These are phyloP conservation scores for Pezicula carpinea DNA, from an alignment of 2,329 filamentous ascomycete species.

Conservation along the genomic window DNA sequence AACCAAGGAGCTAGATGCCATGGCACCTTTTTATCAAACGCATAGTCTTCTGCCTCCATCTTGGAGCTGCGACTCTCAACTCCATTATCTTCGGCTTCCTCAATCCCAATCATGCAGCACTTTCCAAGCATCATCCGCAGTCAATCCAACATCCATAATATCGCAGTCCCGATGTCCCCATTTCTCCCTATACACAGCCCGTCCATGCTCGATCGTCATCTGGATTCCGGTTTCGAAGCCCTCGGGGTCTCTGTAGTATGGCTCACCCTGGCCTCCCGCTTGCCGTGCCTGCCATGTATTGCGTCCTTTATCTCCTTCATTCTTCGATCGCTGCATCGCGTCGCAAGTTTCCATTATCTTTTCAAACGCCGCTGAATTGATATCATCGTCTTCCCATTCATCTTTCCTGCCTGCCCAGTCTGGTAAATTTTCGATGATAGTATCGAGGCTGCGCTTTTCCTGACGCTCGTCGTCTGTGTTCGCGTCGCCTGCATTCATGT, in stretches of 20 bases:
- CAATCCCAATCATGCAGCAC: constrained; percentile 39
- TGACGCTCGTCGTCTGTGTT: no score
- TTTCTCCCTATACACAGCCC: constrained; percentile 37
- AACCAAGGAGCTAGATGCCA: no score
- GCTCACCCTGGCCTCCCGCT: constrained; percentile 46
- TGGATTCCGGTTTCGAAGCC: constrained; percentile 41
- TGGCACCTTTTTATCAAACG: no score
- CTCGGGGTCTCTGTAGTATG: constrained; percentile 44
- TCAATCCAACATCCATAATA: constrained; percentile 31
- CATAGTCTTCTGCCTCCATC: no score
- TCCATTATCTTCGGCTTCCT: no score
- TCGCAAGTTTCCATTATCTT: constrained; percentile 25
- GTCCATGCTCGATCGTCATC: constrained; percentile 41
- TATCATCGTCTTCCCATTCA: constrained; percentile 18
- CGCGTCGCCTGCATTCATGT: constrained; percentile 17
- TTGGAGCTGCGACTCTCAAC: no score
- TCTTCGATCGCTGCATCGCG: constrained; percentile 27
- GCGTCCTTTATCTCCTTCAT: constrained; percentile 27
- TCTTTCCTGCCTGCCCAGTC: not conserved
- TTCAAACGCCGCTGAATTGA: constrained; percentile 22
- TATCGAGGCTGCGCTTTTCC: no score
- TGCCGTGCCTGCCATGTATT: constrained; percentile 51
- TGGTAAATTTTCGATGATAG: not conserved
- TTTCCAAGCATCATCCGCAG: constrained; percentile 41
- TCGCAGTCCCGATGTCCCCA: constrained; percentile 44